These are phyloP conservation scores for Neurospora sp. DNA, from an alignment of 495 filamentous ascomycete species.

Conservation along the genomic window DNA sequence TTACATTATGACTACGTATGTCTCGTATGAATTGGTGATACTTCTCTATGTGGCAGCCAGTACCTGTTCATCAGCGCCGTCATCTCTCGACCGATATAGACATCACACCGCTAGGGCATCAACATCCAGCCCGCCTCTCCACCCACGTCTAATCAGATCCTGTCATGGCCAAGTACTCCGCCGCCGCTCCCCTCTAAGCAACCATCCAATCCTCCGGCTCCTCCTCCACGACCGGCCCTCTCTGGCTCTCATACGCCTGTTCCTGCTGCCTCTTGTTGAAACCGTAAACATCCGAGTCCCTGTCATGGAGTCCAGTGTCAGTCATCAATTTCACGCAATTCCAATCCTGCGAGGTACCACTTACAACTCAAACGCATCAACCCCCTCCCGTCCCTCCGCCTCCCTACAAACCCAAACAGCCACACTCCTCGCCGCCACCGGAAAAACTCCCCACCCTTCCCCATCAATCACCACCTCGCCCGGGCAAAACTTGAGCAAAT, in stretches of 20 bases:
- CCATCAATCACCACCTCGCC: slow-evolving; percentile 42
- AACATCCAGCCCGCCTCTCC: neutral
- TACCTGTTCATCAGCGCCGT: neutral
- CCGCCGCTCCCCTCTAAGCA: neutral
- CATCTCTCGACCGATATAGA: neutral
- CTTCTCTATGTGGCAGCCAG: neutral
- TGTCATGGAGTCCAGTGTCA: neutral
- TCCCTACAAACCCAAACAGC: slow-evolving; percentile 52
- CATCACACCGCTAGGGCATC: neutral
- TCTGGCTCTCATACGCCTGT: neutral
- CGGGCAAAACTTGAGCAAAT: slow-evolving; percentile 44
- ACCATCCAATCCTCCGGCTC: neutral
- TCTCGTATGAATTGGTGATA: neutral
- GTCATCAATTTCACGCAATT: neutral
- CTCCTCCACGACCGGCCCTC: neutral
- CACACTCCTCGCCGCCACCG: slow-evolving; percentile 41
- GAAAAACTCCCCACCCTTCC: slow-evolving; percentile 47
- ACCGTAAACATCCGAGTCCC: neutral
- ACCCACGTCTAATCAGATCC: neutral
- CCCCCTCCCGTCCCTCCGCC: slow-evolving; percentile 41
- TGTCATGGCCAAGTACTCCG: neutral
- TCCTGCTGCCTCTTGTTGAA: neutral
- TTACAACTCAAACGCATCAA: slow-evolving; percentile 13
- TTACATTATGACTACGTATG: neutral
- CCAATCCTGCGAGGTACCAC: neutral